phyloP scores from a whole-genome alignment of 2,329 filamentous ascomycete species.

The Hymenoscyphus linearis region DNA sequence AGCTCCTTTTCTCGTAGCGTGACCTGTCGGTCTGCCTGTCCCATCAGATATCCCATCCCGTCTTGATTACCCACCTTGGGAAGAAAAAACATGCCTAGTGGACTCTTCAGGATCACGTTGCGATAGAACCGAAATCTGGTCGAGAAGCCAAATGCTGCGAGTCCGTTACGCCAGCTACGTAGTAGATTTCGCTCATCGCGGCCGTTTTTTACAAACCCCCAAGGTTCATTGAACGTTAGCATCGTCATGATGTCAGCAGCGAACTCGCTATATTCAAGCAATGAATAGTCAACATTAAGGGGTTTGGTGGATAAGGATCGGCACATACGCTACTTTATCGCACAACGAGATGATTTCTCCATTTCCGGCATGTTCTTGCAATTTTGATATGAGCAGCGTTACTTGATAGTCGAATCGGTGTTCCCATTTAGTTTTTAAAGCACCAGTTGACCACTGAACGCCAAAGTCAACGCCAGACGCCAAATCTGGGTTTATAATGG shows the following conservation, averaged over 20 bases:
- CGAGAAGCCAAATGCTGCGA: slow-evolving; percentile 35
- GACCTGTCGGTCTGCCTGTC: slow-evolving; percentile 33
- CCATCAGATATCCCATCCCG: slow-evolving; percentile 37
- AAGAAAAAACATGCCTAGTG: slow-evolving; percentile 22
- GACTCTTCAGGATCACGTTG: slow-evolving; percentile 29
- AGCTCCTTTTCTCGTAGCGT: slow-evolving; percentile 24
- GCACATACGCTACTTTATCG: neutral
- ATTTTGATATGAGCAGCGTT: neutral
- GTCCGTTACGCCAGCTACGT: slow-evolving; percentile 34
- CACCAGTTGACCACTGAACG: neutral
- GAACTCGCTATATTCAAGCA: neutral
- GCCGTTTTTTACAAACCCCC: slow-evolving; percentile 36
- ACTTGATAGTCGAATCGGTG: neutral
- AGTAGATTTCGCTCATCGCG: slow-evolving; percentile 36
- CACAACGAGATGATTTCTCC: neutral
- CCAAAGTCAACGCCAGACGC: too few species aligned
- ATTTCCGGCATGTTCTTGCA: neutral
- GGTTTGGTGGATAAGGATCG: neutral
- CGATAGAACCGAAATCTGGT: slow-evolving; percentile 34
- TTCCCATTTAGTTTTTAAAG: neutral
- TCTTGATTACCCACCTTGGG: slow-evolving; percentile 28
- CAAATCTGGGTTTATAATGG: too few species aligned
- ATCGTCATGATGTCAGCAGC: neutral
- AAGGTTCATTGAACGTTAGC: slow-evolving; percentile 32
- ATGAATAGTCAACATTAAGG: neutral